Conservation (phyloP, 1,139 yeast species). For the Candida glucosophila region DNA sequence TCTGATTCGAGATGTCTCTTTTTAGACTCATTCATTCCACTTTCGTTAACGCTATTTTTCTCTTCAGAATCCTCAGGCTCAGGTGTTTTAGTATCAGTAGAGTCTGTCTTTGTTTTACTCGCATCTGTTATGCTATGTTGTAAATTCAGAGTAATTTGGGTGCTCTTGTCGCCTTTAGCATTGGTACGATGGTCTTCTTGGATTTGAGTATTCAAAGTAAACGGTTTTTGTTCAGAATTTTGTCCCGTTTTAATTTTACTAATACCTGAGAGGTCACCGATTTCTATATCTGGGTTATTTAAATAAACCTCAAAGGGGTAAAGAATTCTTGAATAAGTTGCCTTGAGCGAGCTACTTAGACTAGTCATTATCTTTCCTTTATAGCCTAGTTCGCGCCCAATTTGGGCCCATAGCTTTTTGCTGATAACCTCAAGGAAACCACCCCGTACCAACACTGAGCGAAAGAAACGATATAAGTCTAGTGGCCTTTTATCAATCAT, state of each 20-base stretch:
- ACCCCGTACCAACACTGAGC: conserved; percentile 47
- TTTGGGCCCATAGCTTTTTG: conserved; percentile 53
- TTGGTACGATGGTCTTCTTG: background rate
- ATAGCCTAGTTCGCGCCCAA: conserved; percentile 72
- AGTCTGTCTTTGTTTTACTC: background rate
- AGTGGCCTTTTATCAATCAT: conserved; percentile 49
- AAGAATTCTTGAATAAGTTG: conserved; percentile 38
- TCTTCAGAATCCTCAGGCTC: too few relatives aligned
- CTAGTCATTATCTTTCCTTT: conserved; percentile 65
- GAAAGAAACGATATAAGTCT: conserved; percentile 44
- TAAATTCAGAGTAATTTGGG: background rate
- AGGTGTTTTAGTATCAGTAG: background rate
- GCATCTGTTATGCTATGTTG: background rate
- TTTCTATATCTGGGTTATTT: conserved; percentile 8
- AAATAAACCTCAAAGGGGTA: conserved; percentile 25
- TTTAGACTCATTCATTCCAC: too few relatives aligned
- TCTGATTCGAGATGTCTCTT: background rate
- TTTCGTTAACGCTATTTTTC: too few relatives aligned
- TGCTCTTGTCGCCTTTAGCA: background rate
- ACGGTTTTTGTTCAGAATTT: too few relatives aligned
- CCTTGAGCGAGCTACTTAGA: conserved; percentile 57
- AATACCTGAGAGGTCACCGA: conserved; percentile 3
- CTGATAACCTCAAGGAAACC: conserved; percentile 49
- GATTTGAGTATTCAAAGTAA: too few relatives aligned
- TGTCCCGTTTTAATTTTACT: conserved; percentile 1